Conservation (phyloP, 352 stramenopile genomes). For the Globisporangium orthogonon region DNA sequence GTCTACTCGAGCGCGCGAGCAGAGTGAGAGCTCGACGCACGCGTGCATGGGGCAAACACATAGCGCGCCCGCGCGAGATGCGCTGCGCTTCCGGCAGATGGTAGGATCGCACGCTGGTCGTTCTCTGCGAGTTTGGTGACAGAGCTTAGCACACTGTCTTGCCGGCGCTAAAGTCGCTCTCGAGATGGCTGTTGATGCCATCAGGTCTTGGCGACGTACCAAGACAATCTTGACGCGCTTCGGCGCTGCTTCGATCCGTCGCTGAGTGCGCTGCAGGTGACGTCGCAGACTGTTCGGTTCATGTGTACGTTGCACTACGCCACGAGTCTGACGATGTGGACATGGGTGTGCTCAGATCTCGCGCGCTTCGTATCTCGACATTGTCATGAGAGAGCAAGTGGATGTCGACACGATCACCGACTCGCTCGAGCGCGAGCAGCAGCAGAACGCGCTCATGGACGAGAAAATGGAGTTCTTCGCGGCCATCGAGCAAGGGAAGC, state of each 20-base stretch:
- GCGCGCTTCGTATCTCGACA: slow-evolving; percentile 67
- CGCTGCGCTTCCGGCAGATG: slow-evolving; percentile 53
- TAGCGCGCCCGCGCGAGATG: slow-evolving; percentile 41
- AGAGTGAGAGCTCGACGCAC: not conserved
- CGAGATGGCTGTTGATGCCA: not conserved
- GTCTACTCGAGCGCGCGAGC: slow-evolving; percentile 12
- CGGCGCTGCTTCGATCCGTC: slow-evolving; percentile 29
- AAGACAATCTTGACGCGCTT: slow-evolving; percentile 36
- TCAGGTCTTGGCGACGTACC: slow-evolving; percentile 45
- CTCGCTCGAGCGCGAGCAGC: slow-evolving; percentile 45
- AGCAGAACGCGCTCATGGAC: slow-evolving; percentile 38
- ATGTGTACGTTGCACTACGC: not conserved
- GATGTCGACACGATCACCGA: slow-evolving; percentile 51
- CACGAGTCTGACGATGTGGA: not conserved
- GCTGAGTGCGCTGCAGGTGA: slow-evolving; percentile 47
- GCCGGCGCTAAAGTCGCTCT: no score
- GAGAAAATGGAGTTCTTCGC: slow-evolving; percentile 79
- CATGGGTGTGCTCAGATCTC: slow-evolving; percentile 35
- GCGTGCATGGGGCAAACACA: slow-evolving; percentile 46
- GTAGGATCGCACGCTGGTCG: slow-evolving; percentile 7
- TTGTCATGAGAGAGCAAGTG: slow-evolving; percentile 56
- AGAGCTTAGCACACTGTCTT: no score
- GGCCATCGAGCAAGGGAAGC: slow-evolving; percentile 40
- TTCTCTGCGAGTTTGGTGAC: slow-evolving; percentile 4
- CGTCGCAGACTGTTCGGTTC: not conserved